A percentile compares a stretch with the other conserved stretches of the same genome.
Evolutionary conservation across 2,329 filamentous ascomycete genomes (phyloP).

Genomic region (Dryadomyces quercivorus): DNA sequence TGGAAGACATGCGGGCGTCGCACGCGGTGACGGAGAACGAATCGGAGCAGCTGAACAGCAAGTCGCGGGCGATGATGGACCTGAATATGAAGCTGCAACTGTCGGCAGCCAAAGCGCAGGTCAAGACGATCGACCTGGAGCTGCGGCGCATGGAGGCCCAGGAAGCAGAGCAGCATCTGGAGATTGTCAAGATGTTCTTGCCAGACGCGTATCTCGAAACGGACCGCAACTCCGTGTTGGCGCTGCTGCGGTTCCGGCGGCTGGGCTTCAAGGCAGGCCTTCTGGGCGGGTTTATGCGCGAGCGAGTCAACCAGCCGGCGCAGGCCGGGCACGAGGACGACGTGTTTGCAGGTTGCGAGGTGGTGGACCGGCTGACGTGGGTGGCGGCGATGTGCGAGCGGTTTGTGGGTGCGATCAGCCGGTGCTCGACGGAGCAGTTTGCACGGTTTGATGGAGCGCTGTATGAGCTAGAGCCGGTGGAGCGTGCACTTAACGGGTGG

Average conservation of each 20-base stretch:
- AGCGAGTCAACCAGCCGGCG: constrained; percentile 54
- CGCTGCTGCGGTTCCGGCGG: constrained; percentile 76
- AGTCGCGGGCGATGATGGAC: constrained; percentile 91
- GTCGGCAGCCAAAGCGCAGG: constrained; percentile 80
- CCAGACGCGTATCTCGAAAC: constrained; percentile 64
- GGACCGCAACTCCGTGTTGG: constrained; percentile 77
- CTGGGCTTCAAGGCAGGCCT: constrained; percentile 80
- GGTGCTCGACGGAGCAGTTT: constrained; percentile 70
- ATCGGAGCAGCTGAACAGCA: constrained; percentile 76
- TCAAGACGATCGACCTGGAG: constrained; percentile 89
- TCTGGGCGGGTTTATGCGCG: constrained; percentile 65
- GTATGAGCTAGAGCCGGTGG: constrained; percentile 83
- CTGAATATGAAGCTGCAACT: constrained; percentile 88
- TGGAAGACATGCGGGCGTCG: constrained; percentile 86
- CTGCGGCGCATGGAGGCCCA: constrained; percentile 76
- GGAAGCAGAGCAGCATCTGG: constrained; percentile 76
- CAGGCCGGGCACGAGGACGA: constrained; percentile 63
- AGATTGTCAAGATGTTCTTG: constrained; percentile 79
- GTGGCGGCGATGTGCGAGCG: constrained; percentile 73
- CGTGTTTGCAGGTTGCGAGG: constrained; percentile 66
- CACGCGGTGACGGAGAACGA: constrained; percentile 88
- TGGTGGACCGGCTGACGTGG: constrained; percentile 76
- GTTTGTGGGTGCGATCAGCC: constrained; percentile 68
- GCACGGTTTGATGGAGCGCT: constrained; percentile 65
- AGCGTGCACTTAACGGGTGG: constrained; percentile 77